These are phyloP conservation scores for Aurinia saxatilis DNA, from an alignment of 345 rosid species.

Conservation along the genomic window DNA sequence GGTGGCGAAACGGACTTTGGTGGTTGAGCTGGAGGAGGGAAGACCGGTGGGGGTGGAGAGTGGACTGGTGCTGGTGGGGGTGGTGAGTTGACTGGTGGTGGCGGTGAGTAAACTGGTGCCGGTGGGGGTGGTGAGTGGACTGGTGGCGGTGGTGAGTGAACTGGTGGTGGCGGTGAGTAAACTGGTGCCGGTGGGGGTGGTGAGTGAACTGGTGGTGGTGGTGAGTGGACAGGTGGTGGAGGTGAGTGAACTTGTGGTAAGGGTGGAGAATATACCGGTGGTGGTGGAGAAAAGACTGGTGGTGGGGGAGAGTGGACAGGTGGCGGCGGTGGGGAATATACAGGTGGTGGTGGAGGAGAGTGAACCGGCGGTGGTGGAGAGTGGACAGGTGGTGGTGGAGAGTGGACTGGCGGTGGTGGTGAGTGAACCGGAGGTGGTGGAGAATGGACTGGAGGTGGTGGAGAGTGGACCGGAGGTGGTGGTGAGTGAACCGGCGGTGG, in stretches of 20 bases:
- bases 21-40: slow-evolving; percentile 20
- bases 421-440: neutral
- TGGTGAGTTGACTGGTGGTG: slow-evolving; percentile 17
- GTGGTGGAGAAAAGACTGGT: neutral
- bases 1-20: slow-evolving; percentile 23
- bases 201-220: slow-evolving; percentile 16
- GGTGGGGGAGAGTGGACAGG: neutral
- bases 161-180: neutral
- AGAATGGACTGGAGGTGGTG: slow-evolving; percentile 22
- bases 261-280: neutral
- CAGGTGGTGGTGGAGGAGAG: slow-evolving; percentile 19
- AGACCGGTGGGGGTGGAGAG: slow-evolving; percentile 26
- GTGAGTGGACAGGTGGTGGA: neutral
- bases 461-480: slow-evolving; percentile 10
- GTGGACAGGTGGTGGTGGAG: slow-evolving; percentile 12
- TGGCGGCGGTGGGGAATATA: neutral
- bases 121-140: slow-evolving; percentile 23
- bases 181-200: slow-evolving; percentile 24
- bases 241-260: slow-evolving; percentile 3
- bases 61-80: slow-evolving; percentile 17
- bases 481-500: slow-evolving; percentile 3
- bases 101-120: slow-evolving; percentile 18
- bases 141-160: slow-evolving; percentile 19
- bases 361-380: slow-evolving; percentile 22
- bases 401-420: neutral